phyloP scores from a whole-genome alignment of 495 filamentous ascomycete species.

The Cetradonia linearis region DNA sequence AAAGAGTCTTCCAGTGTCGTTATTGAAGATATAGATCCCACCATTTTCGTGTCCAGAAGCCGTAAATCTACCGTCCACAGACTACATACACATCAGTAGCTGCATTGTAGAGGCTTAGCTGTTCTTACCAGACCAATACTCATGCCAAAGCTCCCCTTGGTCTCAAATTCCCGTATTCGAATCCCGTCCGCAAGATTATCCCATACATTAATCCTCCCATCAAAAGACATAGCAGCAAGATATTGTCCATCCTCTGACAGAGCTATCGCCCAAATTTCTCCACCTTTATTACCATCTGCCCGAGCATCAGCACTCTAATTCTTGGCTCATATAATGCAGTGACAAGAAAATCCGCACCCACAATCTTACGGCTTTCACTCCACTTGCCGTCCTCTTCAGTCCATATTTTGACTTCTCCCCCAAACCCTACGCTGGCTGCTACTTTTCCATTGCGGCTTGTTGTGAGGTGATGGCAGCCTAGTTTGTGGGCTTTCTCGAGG shows the following conservation, averaged over 20 bases:
- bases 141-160: slow-evolving; percentile 81
- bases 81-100: slow-evolving; percentile 33
- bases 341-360: slow-evolving; percentile 31
- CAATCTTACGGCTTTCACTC: slow-evolving; percentile 41
- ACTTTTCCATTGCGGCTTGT: slow-evolving; percentile 56
- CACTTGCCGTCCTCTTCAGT: slow-evolving; percentile 41
- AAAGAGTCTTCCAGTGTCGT: slow-evolving; percentile 71
- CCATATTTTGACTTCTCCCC: slow-evolving; percentile 79
- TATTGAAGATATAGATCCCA: slow-evolving; percentile 89
- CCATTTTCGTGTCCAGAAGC: slow-evolving; percentile 91
- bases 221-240: slow-evolving; percentile 69
- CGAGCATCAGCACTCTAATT: slow-evolving; percentile 22
- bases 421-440: slow-evolving; percentile 78
- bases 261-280: slow-evolving; percentile 76
- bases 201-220: slow-evolving; percentile 85
- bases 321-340: not conserved
- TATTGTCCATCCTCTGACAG: slow-evolving; percentile 73
- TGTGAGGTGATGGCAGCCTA: slow-evolving; percentile 81
- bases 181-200: slow-evolving; percentile 45
- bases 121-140: slow-evolving; percentile 64
- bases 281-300: slow-evolving; percentile 40
- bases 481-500: slow-evolving; percentile 62
- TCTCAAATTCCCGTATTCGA: slow-evolving; percentile 69
- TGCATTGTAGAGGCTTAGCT: slow-evolving; percentile 10
- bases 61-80: slow-evolving; percentile 68